A percentile compares a stretch with the other conserved stretches of the same genome.
These are phyloP conservation scores for Pterocarpus santalinus DNA, from an alignment of 306 rosid genomes.

Conservation along the genomic window DNA sequence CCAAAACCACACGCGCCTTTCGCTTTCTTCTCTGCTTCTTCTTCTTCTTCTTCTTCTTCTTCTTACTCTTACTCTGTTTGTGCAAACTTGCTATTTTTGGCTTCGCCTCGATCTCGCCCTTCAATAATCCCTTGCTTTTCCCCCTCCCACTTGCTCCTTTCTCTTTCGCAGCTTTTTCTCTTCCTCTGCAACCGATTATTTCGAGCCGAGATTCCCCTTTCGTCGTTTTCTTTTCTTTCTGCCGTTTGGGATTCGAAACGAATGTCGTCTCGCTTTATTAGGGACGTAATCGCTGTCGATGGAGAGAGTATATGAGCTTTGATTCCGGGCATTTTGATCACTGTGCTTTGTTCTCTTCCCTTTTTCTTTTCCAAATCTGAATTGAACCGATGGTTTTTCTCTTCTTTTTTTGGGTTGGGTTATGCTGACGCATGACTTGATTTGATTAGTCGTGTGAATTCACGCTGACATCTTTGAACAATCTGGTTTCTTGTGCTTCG, in stretches of 20 bases:
- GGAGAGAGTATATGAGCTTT: neutral
- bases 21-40: neutral
- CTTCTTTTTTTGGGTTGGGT: neutral
- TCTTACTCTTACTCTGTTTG: neutral
- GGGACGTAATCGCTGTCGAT: neutral
- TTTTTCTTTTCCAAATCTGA: conserved; percentile 15
- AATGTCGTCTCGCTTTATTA: neutral
- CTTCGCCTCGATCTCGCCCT: conserved; percentile 37
- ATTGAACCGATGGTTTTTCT: neutral
- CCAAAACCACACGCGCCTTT: neutral
- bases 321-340: neutral
- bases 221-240: conserved; percentile 18
- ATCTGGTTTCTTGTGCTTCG: conserved; percentile 21
- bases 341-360: neutral
- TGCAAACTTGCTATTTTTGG: conserved; percentile 23
- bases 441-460: conserved; percentile 28
- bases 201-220: conserved; percentile 46
- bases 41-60: neutral
- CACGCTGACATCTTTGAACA: conserved; percentile 14
- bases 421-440: conserved; percentile 9
- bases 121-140: conserved; percentile 21
- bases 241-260: conserved; percentile 31
- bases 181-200: neutral
- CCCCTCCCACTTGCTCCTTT: conserved; percentile 43
- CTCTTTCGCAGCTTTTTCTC: conserved; percentile 44